Evolutionary conservation across 2,329 filamentous ascomycete genomes (phyloP).

Genomic region (Ceratocystiopsis brevicomis): DNA sequence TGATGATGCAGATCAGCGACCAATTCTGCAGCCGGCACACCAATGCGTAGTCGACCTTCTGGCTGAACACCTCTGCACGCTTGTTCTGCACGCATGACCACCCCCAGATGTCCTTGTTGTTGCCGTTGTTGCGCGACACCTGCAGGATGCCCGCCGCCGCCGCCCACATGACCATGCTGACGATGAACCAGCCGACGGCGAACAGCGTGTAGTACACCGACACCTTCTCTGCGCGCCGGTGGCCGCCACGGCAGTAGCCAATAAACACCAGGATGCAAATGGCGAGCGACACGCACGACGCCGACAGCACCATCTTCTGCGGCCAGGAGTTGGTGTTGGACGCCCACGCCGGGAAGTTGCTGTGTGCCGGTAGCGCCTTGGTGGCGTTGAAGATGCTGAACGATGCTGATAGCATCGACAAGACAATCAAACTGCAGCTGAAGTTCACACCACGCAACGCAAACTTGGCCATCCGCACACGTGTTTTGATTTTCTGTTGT

Average conservation of each 20-base stretch:
- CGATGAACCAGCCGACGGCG: conserved; percentile 80
- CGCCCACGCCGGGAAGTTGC: conserved; percentile 73
- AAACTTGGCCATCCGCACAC: conserved; percentile 84
- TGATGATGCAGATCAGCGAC: conserved; percentile 89
- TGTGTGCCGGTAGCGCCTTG: conserved; percentile 51
- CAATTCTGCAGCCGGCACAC: conserved; percentile 91
- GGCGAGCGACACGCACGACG: conserved; percentile 62
- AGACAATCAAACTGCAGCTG: conserved; percentile 85
- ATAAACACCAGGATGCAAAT: conserved; percentile 66
- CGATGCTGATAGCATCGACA: conserved; percentile 74
- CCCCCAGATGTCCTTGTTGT: conserved; percentile 86
- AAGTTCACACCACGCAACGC: conserved; percentile 93
- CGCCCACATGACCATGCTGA: conserved; percentile 84
- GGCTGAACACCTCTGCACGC: conserved; percentile 54
- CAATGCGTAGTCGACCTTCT: conserved; percentile 73
- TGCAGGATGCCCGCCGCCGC: conserved; percentile 73
- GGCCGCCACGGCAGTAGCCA: conserved; percentile 76
- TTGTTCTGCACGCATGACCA: conserved; percentile 93
- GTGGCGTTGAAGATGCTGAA: conserved; percentile 89
- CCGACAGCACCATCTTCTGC: conserved; percentile 62
- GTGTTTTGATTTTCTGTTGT: conserved; percentile 69
- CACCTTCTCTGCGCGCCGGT: conserved; percentile 76
- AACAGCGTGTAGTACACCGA: conserved; percentile 92
- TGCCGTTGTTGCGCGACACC: conserved; percentile 49
- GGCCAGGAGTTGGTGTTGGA: conserved; percentile 67